A percentile compares a stretch with the other conserved stretches of the same genome.
These are phyloP conservation scores for Talaromyces sp. DNA, from an alignment of 2,329 filamentous ascomycete genomes.

Conservation along the genomic window DNA sequence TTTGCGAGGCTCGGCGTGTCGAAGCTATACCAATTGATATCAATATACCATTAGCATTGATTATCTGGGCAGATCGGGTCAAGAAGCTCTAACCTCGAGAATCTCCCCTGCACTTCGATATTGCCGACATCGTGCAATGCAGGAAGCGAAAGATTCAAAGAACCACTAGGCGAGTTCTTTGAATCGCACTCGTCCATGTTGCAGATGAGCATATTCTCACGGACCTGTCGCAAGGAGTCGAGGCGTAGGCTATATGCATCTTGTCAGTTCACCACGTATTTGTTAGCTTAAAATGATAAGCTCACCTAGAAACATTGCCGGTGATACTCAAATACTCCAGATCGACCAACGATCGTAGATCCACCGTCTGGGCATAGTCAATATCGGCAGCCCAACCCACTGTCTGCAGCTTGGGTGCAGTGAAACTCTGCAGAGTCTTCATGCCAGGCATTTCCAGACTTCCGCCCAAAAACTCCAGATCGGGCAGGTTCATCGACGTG, in stretches of 20 bases:
- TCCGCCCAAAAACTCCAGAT: not conserved
- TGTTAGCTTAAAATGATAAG: not conserved
- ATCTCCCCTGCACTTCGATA: not conserved
- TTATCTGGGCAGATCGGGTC: not conserved
- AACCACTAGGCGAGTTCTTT: not conserved
- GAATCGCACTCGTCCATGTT: not conserved
- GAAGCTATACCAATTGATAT: too few relatives aligned
- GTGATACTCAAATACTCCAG: not conserved
- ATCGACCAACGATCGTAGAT: not conserved
- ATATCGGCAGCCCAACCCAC: not conserved
- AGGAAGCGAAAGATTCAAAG: not conserved
- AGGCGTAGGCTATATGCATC: not conserved
- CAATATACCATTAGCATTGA: not conserved
- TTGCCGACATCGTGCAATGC: not conserved
- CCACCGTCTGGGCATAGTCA: not conserved
- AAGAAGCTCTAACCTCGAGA: not conserved
- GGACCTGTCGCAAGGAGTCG: not conserved
- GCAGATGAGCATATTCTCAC: not conserved
- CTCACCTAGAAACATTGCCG: not conserved
- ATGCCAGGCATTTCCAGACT: not conserved
- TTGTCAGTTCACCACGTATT: not conserved
- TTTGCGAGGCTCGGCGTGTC: not conserved
- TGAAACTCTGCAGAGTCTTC: not conserved
- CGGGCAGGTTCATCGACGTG: not conserved
- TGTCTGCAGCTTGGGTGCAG: not conserved